Evolutionary conservation across 2,329 filamentous ascomycete genomes (phyloP).

Genomic region (Alternaria postmessia): DNA sequence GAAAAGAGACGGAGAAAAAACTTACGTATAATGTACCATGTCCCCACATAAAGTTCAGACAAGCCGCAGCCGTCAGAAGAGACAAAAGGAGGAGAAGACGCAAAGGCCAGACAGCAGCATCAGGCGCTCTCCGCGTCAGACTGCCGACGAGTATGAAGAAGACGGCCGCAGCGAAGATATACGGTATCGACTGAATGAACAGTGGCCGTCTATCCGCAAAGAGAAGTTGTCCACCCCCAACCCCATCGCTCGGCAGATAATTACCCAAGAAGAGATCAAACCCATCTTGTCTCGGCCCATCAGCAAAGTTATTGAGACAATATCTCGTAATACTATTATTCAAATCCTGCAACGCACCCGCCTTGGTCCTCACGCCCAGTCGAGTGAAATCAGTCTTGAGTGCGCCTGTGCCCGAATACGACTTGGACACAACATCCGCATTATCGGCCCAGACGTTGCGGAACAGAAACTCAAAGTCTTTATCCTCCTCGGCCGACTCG

Average conservation of each 20-base stretch:
- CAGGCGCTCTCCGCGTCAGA: conserved; percentile 75
- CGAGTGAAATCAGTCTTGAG: conserved; percentile 98
- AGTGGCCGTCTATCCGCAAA: conserved; percentile 87
- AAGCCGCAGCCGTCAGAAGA: conserved; percentile 73
- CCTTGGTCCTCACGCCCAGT: conserved; percentile 86
- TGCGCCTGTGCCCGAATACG: conserved; percentile 94
- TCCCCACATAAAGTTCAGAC: conserved; percentile 76
- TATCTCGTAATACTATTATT: conserved; percentile 90
- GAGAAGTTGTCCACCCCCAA: conserved; percentile 74
- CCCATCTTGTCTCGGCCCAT: conserved; percentile 92
- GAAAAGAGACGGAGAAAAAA: not conserved
- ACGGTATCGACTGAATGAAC: conserved; percentile 91
- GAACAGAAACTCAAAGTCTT: conserved; percentile 87
- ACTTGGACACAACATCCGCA: conserved; percentile 89
- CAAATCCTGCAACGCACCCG: conserved; percentile 84
- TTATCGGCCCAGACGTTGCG: conserved; percentile 99
- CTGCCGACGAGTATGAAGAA: conserved; percentile 82
- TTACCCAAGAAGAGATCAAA: conserved; percentile 93
- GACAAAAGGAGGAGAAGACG: conserved; percentile 84
- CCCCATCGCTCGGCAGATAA: conserved; percentile 77
- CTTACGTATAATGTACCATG: conserved; percentile 92
- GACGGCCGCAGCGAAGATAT: conserved; percentile 83
- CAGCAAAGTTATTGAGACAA: conserved; percentile 90
- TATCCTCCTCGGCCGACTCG: conserved; percentile 80
- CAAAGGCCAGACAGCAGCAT: conserved; percentile 80